A percentile compares a stretch with the other conserved stretches of the same genome.
phyloP scores from a whole-genome alignment of 1,284 basidiomycete genomes.

The Cutaneotrichosporon sp. region DNA sequence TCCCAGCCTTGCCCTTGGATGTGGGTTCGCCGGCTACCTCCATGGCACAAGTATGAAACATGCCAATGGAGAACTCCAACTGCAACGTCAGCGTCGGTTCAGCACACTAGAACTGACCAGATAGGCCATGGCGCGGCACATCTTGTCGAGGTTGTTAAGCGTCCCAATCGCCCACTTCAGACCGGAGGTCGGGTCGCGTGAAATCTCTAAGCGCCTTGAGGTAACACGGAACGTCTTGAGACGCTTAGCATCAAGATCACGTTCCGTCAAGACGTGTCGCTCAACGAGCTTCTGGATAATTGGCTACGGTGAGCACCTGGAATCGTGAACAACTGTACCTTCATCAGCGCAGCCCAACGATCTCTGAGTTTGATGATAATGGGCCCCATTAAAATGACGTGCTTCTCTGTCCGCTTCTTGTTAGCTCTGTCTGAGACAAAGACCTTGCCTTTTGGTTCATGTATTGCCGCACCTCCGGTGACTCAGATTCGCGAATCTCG shows the following conservation, averaged over 20 bases:
- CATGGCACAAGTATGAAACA: conserved; percentile 67
- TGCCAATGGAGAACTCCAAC: conserved; percentile 77
- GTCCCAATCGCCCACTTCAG: conserved; percentile 36
- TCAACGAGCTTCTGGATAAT: conserved; percentile 44
- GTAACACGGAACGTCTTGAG: conserved; percentile 46
- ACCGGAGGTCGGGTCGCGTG: conserved; percentile 27
- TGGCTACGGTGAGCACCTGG: conserved; percentile 31
- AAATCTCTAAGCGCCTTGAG: conserved; percentile 41
- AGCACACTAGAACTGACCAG: conserved; percentile 58
- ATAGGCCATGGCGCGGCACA: conserved; percentile 78
- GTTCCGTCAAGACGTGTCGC: conserved; percentile 40
- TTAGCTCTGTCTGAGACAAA: not conserved
- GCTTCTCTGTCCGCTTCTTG: conserved; percentile 53
- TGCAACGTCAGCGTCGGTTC: conserved; percentile 43
- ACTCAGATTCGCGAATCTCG: conserved; percentile 89
- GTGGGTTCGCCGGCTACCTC: conserved; percentile 50
- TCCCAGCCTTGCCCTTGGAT: conserved; percentile 42
- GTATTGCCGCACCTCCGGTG: conserved; percentile 82
- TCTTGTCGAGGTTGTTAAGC: conserved; percentile 46
- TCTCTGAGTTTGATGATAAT: conserved; percentile 44
- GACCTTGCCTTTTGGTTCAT: conserved; percentile 77
- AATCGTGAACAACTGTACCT: conserved; percentile 56
- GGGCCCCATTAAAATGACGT: conserved; percentile 67
- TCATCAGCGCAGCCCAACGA: conserved; percentile 63
- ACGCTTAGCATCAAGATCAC: conserved; percentile 44